Evolutionary conservation across 345 rosid species (phyloP).

Genomic region (Aurinia saxatilis): DNA sequence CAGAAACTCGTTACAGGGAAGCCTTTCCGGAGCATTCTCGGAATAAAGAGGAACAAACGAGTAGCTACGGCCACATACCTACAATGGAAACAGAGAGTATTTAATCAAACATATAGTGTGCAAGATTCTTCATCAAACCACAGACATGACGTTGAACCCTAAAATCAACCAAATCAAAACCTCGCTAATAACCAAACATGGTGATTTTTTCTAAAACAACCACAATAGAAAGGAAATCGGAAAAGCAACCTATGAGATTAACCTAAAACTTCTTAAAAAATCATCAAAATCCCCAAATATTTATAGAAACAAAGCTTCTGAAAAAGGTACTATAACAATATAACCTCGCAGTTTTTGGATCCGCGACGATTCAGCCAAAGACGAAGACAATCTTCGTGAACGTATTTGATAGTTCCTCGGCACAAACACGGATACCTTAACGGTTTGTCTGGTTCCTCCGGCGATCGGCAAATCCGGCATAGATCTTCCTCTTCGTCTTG

Average conservation of each 20-base stretch:
- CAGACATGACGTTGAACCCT: background rate
- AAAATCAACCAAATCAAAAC: background rate
- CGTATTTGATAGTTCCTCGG: constrained; percentile 24
- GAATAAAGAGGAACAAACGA: constrained; percentile 2
- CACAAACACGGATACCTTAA: constrained; percentile 17
- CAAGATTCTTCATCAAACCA: background rate
- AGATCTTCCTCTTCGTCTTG: constrained; percentile 3
- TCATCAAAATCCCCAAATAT: background rate
- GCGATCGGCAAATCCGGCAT: constrained; percentile 13
- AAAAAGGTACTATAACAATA: background rate
- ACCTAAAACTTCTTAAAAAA: background rate
- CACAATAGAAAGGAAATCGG: no score
- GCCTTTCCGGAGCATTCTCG: constrained; percentile 22
- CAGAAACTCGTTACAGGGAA: constrained; percentile 8
- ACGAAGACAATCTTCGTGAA: constrained; percentile 14
- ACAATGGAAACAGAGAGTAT: background rate
- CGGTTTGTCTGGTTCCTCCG: constrained; percentile 18
- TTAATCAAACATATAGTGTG: background rate
- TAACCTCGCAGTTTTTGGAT: constrained; percentile 12
- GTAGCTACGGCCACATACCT: constrained; percentile 18
- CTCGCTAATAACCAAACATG: background rate
- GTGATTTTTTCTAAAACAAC: no score
- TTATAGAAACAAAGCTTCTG: background rate
- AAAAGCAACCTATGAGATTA: background rate
- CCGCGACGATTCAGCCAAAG: constrained; percentile 15